Evolutionary conservation across 2,329 filamentous ascomycete genomes (phyloP), one percentile per base, ranked within the genome.

Genomic region (Stagonosporopsis vannaccii): DNA sequence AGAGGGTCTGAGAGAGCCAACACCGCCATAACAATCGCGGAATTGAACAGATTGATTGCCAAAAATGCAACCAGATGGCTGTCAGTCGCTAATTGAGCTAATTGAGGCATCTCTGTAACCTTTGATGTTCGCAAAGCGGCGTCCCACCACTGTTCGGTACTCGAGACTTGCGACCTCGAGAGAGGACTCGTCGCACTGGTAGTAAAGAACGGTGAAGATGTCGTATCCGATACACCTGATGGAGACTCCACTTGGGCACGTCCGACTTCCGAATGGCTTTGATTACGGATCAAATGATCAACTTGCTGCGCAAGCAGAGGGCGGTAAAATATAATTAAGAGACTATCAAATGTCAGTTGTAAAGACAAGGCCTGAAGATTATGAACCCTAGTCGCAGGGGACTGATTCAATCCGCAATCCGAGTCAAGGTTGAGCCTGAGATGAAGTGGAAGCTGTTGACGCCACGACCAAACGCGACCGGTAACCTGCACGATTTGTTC

Each of bases 11-110:
- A 77, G 2, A 80, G 66, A 1, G 79, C 77, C 35, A 77, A 68
- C 1, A 80, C 71, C 22, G 77, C 74, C 47, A 81, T 68, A 12
- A 80, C 78, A 23, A 80, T 75, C 6, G 78, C 75, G 1, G 78
- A 76, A 43, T 79, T 79, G 68, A 80, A 80, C 11, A 80, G 56
- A 50, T 80, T 80, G 58, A 80, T 79, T 2, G 76, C 79, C 17
- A 80, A 63, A 51, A 80, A 80, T 6, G 78, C 75, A 6, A 78
- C 76, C 5, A 79, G 67, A 56, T 81, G 78, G n/a, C 74, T 79
- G 15, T 78, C 74, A 4, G 56, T 76, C 4, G 78, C 77, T 6
- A 76, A 62, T 35, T 75, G 71, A 17, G 73, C 70, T 5, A 80
- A 71, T 25, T 68, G 61, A 12, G 70, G 65, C 30, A 71, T 55